A percentile compares a stretch with the other conserved stretches of the same genome.
Conservation (phyloP, 2,329 filamentous ascomycete genomes). For the Arthrobotrys pseudoclavata region DNA sequence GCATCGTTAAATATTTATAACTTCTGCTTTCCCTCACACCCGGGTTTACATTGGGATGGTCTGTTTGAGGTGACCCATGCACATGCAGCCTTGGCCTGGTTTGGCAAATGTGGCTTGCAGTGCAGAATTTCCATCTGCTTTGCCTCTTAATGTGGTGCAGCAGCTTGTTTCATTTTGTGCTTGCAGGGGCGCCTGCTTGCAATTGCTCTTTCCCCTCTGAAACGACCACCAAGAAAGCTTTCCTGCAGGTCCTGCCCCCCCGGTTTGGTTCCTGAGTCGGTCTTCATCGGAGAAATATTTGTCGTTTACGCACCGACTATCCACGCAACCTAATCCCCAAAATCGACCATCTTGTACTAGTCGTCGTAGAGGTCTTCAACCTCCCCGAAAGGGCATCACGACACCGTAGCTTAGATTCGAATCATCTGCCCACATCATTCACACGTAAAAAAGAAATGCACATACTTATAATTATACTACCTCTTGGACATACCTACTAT, state of each 20-base stretch:
- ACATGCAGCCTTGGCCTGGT: constrained; percentile 56
- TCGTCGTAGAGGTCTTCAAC: constrained; percentile 6
- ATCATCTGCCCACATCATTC: neutral
- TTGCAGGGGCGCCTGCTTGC: constrained; percentile 24
- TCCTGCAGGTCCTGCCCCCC: constrained; percentile 20
- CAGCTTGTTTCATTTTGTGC: constrained; percentile 29
- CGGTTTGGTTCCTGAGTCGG: constrained; percentile 18
- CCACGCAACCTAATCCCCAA: constrained; percentile 37
- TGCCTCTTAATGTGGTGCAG: constrained; percentile 51
- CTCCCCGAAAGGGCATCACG: constrained; percentile 17
- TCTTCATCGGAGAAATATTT: constrained; percentile 13
- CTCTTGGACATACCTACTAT: too few relatives aligned
- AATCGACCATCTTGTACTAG: constrained; percentile 10
- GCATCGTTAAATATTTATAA: constrained; percentile 40
- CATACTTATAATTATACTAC: too few relatives aligned
- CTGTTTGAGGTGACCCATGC: constrained; percentile 46
- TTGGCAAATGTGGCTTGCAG: constrained; percentile 55
- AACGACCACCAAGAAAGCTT: constrained; percentile 39
- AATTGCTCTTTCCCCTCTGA: constrained; percentile 28
- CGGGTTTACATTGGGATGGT: constrained; percentile 13
- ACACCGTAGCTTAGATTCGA: neutral
- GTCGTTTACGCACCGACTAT: constrained; percentile 28
- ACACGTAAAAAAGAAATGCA: neutral
- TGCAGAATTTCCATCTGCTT: constrained; percentile 31
- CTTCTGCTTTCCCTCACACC: constrained; percentile 1